These are phyloP conservation scores for Cenchrus fungigraminus DNA, from an alignment of 176 grass and related monocot genomes.

Conservation along the genomic window DNA sequence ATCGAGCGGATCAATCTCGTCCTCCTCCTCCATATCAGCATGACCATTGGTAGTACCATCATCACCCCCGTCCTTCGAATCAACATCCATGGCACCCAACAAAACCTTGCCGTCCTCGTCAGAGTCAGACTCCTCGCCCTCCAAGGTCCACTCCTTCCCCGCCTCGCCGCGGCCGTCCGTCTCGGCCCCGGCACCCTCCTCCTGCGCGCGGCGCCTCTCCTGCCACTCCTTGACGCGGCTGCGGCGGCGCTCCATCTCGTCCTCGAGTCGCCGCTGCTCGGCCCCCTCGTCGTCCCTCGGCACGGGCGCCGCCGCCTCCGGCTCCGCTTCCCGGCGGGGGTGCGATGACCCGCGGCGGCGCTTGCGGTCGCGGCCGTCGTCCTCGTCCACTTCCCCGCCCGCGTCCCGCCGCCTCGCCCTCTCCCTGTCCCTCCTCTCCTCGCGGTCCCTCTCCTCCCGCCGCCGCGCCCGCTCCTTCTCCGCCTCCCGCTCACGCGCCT, in stretches of 20 bases:
- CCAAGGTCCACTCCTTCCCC: conserved; percentile 95
- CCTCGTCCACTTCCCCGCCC: conserved; percentile 28
- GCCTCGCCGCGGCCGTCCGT: conserved; percentile 32
- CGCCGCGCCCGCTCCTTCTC: conserved; percentile 4
- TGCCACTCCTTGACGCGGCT: conserved; percentile 86
- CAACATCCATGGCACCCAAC: conserved; percentile 57
- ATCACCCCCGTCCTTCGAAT: conserved; percentile 41
- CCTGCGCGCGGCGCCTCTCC: conserved; percentile 56
- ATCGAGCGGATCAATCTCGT: conserved; percentile 90
- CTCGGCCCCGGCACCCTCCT: conserved; percentile 15
- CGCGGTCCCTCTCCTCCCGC: conserved; percentile 35
- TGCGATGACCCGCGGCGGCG: conserved; percentile 46
- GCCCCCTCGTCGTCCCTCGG: conserved; percentile 54
- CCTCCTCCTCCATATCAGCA: conserved; percentile 60
- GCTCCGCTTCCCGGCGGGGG: conserved; percentile 47
- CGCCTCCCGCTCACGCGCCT: conserved; percentile 15
- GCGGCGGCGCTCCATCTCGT: conserved; percentile 83
- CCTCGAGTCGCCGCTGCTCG: conserved; percentile 72
- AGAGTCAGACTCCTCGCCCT: conserved; percentile 92
- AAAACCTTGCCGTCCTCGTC: conserved; percentile 76
- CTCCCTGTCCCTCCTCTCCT: conserved; percentile 17
- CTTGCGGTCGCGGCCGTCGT: conserved; percentile 49
- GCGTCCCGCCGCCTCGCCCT: conserved; percentile 49
- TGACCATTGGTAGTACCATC: conserved; percentile 30
- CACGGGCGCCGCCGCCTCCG: conserved; percentile 26